Percentiles rank a stretch among this genome's conserved stretches.
Conservation (phyloP, 768 basidiomycete genomes). For the Dictyophora rubrovolvata region DNA sequence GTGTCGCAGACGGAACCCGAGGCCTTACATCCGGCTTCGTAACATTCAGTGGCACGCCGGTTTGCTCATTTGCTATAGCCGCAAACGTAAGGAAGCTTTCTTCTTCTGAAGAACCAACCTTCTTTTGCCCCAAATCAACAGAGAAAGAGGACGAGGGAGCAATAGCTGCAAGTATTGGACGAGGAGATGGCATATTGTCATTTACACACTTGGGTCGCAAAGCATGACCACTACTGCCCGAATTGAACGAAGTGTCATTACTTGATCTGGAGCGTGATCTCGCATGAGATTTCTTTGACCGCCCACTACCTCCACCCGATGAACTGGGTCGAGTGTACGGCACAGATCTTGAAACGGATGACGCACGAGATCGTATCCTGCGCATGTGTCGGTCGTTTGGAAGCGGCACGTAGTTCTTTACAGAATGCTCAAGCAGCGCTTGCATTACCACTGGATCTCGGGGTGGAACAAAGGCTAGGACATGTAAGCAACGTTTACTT, state of each 20-base stretch:
- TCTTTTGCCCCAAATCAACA: slow-evolving; percentile 28
- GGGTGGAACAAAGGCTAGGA: slow-evolving; percentile 61
- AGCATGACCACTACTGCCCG: slow-evolving; percentile 3
- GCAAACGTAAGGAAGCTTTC: slow-evolving; percentile 22
- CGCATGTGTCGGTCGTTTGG: slow-evolving; percentile 58
- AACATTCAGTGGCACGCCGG: background rate
- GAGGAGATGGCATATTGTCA: slow-evolving; percentile 27
- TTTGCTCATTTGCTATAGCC: background rate
- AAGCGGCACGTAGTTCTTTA: slow-evolving; percentile 63
- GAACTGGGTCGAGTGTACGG: slow-evolving; percentile 44
- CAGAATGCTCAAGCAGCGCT: slow-evolving; percentile 61
- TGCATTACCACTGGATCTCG: slow-evolving; percentile 55
- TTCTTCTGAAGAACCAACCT: slow-evolving; percentile 17
- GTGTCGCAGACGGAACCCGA: slow-evolving; percentile 42
- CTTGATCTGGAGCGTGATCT: slow-evolving; percentile 21
- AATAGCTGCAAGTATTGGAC: slow-evolving; percentile 28
- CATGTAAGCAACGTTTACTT: slow-evolving; percentile 4
- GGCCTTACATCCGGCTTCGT: slow-evolving; percentile 29
- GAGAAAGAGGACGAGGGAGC: slow-evolving; percentile 36
- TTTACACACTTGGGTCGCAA: slow-evolving; percentile 39
- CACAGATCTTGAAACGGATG: slow-evolving; percentile 47
- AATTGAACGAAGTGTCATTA: slow-evolving; percentile 16
- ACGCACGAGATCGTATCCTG: slow-evolving; percentile 54
- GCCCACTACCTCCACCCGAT: slow-evolving; percentile 24
- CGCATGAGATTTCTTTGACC: slow-evolving; percentile 36